Evolutionary conservation across 1,139 yeast species (phyloP).

Genomic region (Lipomyces yarrowii): DNA sequence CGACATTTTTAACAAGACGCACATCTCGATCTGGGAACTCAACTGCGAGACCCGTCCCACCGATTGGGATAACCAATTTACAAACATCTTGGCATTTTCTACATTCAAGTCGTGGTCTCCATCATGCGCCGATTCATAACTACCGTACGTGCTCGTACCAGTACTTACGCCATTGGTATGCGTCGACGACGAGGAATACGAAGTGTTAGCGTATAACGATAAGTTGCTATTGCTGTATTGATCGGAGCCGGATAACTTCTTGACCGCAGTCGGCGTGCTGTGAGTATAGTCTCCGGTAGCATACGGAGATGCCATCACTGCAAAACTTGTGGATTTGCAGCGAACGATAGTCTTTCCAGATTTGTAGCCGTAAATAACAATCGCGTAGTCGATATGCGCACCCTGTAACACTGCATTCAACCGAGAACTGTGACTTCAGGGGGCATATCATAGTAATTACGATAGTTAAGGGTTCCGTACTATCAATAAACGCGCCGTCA

Average conservation of each 20-base stretch:
- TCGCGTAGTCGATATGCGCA: background rate
- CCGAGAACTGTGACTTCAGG: background rate
- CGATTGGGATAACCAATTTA: slow-evolving; percentile 20
- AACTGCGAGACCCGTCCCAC: slow-evolving; percentile 19
- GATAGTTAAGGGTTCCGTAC: background rate
- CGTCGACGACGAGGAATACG: background rate
- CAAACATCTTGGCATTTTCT: slow-evolving; percentile 18
- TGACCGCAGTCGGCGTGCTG: background rate
- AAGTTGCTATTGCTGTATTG: background rate
- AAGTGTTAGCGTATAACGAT: background rate
- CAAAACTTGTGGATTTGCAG: background rate
- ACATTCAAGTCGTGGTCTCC: slow-evolving; percentile 14
- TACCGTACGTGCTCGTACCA: background rate
- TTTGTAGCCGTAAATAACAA: background rate
- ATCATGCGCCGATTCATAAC: slow-evolving; percentile 4
- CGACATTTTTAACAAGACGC: background rate
- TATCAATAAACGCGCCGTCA: background rate
- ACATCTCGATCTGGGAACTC: slow-evolving; percentile 27
- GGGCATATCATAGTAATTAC: background rate
- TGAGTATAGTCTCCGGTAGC: background rate
- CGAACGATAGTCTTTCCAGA: background rate
- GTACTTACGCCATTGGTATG: background rate
- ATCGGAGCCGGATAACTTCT: background rate
- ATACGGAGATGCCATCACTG: background rate
- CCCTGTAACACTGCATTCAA: background rate